Percentiles rank a stretch among this genome's conserved stretches.
Conservation (phyloP, 1,284 basidiomycete genomes). For the Apiotrichum sp. region DNA sequence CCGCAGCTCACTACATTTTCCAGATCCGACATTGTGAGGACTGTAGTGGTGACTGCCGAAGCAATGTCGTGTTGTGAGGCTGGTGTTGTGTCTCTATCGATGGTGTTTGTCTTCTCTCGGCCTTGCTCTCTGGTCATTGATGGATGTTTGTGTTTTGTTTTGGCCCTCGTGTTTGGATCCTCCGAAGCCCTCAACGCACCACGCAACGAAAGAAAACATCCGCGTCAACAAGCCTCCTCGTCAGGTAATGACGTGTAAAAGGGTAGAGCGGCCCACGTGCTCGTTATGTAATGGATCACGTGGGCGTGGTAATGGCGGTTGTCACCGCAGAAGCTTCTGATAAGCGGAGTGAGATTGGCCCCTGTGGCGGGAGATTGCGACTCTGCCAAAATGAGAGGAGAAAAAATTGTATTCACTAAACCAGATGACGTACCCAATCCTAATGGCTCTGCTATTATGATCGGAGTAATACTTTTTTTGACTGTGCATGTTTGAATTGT, state of each 20-base stretch:
- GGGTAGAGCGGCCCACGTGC: not conserved
- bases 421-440: too few relatives aligned
- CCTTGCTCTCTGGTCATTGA: too few relatives aligned
- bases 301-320: not conserved
- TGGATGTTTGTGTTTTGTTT: not conserved
- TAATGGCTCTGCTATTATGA: too few relatives aligned
- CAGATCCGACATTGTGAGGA: constrained; percentile 27
- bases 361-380: too few relatives aligned
- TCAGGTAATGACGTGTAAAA: constrained; percentile 3
- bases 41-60: not conserved
- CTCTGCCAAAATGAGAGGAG: too few relatives aligned
- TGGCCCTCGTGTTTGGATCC: not conserved
- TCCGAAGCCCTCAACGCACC: too few relatives aligned
- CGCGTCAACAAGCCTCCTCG: constrained; percentile 6
- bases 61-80: not conserved
- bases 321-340: not conserved
- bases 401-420: too few relatives aligned
- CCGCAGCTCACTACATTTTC: constrained; percentile 28
- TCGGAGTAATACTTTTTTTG: too few relatives aligned
- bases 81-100: not conserved
- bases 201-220: constrained; percentile 9
- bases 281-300: too few relatives aligned
- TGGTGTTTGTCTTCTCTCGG: too few relatives aligned
- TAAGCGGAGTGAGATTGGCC: not conserved
- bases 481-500: too few relatives aligned